Evolutionary conservation across 345 rosid species (phyloP).

Genomic region (Cardamine resedifolia): DNA sequence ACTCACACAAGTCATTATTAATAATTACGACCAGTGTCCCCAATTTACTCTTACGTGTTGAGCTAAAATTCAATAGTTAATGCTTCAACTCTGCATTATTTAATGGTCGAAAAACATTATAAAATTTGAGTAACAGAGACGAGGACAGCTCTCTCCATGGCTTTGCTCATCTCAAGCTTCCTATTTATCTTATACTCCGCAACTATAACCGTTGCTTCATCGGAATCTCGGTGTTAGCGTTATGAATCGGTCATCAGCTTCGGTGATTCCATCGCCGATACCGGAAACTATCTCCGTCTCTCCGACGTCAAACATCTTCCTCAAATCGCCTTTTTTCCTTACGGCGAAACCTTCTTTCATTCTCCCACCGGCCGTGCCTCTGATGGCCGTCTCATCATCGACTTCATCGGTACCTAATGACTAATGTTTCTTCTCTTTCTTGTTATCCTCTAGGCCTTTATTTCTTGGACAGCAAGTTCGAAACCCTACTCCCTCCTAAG

Average conservation of each 20-base stretch:
- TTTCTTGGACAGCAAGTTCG: neutral
- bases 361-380: slow-evolving; percentile 49
- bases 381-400: slow-evolving; percentile 58
- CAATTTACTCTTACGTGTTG: neutral
- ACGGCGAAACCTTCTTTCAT: slow-evolving; percentile 50
- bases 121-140: slow-evolving; percentile 1
- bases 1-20: too few relatives aligned
- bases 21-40: neutral
- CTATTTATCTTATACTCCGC: slow-evolving; percentile 10
- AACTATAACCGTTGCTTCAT: neutral
- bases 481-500: neutral
- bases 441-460: neutral
- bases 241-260: slow-evolving; percentile 50
- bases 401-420: slow-evolving; percentile 50
- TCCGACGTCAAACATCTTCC: slow-evolving; percentile 19
- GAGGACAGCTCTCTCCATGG: slow-evolving; percentile 13
- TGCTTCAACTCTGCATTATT: neutral
- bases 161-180: slow-evolving; percentile 24
- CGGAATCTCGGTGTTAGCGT: neutral
- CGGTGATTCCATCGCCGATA: slow-evolving; percentile 60
- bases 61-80: too few relatives aligned
- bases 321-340: slow-evolving; percentile 40
- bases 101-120: neutral
- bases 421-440: neutral
- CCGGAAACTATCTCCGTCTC: slow-evolving; percentile 41